phyloP scores from a whole-genome alignment of 805 yeast genomes.

The Nakazawaea holstii region DNA sequence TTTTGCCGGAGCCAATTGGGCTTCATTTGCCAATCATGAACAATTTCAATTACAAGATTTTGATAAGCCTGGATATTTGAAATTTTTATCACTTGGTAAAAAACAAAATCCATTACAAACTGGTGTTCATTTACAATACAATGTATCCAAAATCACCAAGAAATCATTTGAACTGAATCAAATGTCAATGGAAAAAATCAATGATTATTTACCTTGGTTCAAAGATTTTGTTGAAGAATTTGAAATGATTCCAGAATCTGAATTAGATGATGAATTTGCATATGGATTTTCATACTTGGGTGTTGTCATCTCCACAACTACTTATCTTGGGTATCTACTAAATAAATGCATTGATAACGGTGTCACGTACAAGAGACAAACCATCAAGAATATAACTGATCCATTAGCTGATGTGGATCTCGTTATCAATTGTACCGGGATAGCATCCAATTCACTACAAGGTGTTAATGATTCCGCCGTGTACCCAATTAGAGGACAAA shows the following conservation, averaged over 20 bases:
- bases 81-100: slow-evolving; percentile 33
- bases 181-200: slow-evolving; percentile 8
- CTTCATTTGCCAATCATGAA: slow-evolving; percentile 34
- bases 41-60: slow-evolving; percentile 26
- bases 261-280: slow-evolving; percentile 18
- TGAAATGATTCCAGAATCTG: slow-evolving; percentile 22
- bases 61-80: slow-evolving; percentile 38
- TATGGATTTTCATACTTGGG: slow-evolving; percentile 47
- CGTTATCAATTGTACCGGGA: slow-evolving; percentile 56
- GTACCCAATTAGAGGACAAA: slow-evolving; percentile 56
- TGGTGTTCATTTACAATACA: slow-evolving; percentile 29
- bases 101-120: slow-evolving; percentile 30
- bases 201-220: slow-evolving; percentile 37
- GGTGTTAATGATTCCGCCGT: slow-evolving; percentile 41
- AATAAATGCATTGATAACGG: slow-evolving; percentile 41
- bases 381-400: slow-evolving; percentile 39
- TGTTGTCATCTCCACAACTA: slow-evolving; percentile 53
- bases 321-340: slow-evolving; percentile 49
- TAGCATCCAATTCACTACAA: slow-evolving; percentile 35
- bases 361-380: slow-evolving; percentile 37
- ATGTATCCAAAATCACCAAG: slow-evolving; percentile 13
- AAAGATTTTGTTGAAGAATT: slow-evolving; percentile 32
- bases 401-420: slow-evolving; percentile 44
- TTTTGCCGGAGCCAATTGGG: slow-evolving; percentile 60
- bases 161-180: slow-evolving; percentile 1